Evolutionary conservation across 306 rosid species (phyloP).

Genomic region (Sindora glabra): DNA sequence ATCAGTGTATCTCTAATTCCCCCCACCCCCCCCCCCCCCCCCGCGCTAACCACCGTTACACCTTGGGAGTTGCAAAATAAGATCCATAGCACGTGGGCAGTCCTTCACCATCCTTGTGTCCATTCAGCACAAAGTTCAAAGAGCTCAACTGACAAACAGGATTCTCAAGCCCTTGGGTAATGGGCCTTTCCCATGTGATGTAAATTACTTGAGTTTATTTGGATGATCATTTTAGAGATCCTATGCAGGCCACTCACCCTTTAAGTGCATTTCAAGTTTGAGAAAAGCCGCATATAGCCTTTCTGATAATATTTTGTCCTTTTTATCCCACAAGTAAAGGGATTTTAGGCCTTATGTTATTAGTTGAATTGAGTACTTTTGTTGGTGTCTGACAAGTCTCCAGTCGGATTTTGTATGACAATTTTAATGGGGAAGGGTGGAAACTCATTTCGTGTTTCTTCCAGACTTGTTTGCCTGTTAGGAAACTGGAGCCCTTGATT

Average conservation of each 20-base stretch:
- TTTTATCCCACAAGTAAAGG: constrained; percentile 1
- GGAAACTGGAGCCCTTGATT: too few species aligned
- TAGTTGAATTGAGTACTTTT: not conserved
- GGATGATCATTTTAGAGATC: constrained; percentile 38
- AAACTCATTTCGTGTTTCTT: not conserved
- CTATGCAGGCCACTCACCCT: constrained; percentile 26
- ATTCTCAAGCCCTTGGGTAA: constrained; percentile 18
- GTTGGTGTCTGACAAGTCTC: not conserved
- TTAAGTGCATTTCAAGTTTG: constrained; percentile 42
- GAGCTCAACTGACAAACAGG: constrained; percentile 28
- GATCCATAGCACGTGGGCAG: constrained; percentile 30
- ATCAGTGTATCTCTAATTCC: too few species aligned
- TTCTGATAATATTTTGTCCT: constrained; percentile 9
- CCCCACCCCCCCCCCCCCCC: too few species aligned
- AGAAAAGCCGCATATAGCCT: constrained; percentile 24
- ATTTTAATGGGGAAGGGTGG: not conserved
- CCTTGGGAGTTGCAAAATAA: constrained; percentile 35
- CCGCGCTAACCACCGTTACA: too few species aligned
- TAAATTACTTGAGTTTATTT: constrained; percentile 34
- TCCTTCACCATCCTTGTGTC: not conserved
- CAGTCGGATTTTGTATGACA: not conserved
- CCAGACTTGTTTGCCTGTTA: not conserved
- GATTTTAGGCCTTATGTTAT: not conserved
- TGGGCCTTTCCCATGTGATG: constrained; percentile 47
- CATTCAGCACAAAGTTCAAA: not conserved